Evolutionary conservation across 257 asterid species (phyloP).

Genomic region (Coffea eugenioides): DNA sequence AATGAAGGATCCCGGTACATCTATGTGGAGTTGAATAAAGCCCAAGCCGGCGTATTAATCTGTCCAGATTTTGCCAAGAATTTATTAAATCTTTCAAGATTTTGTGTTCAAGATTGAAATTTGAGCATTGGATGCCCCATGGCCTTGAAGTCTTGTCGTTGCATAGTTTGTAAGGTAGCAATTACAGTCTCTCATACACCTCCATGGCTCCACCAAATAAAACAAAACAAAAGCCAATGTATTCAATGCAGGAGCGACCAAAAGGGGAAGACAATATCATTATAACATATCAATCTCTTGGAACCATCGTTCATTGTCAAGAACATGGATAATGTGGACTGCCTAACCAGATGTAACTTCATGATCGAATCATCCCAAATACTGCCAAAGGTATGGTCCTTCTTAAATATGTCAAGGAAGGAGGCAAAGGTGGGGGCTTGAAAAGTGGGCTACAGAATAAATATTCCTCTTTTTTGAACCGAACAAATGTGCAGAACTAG

Average conservation of each 20-base stretch:
- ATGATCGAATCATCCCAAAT: not conserved
- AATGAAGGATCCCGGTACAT: too few species aligned
- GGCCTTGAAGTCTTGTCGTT: too few species aligned
- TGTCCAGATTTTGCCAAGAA: too few species aligned
- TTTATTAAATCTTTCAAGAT: too few species aligned
- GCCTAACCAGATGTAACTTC: slow-evolving; percentile 6
- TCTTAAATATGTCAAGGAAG: not conserved
- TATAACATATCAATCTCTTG: not conserved
- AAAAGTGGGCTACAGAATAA: not conserved
- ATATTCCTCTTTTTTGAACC: slow-evolving; percentile 3
- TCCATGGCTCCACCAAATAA: not conserved
- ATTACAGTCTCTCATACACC: not conserved
- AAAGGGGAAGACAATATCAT: not conserved
- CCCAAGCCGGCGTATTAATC: too few species aligned
- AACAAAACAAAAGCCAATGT: slow-evolving; percentile 9
- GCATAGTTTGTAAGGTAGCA: not conserved
- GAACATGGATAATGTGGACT: not conserved
- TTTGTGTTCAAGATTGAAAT: too few species aligned
- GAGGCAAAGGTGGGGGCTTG: not conserved
- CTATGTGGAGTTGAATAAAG: too few species aligned
- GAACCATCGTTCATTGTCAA: not conserved
- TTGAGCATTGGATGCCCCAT: too few species aligned
- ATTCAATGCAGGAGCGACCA: not conserved
- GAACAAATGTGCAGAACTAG: slow-evolving; percentile 13
- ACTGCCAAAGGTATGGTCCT: not conserved